These are phyloP conservation scores for Mycoemilia scoparia DNA, from an alignment of 192 early-diverging fungal genomes.

Conservation along the genomic window DNA sequence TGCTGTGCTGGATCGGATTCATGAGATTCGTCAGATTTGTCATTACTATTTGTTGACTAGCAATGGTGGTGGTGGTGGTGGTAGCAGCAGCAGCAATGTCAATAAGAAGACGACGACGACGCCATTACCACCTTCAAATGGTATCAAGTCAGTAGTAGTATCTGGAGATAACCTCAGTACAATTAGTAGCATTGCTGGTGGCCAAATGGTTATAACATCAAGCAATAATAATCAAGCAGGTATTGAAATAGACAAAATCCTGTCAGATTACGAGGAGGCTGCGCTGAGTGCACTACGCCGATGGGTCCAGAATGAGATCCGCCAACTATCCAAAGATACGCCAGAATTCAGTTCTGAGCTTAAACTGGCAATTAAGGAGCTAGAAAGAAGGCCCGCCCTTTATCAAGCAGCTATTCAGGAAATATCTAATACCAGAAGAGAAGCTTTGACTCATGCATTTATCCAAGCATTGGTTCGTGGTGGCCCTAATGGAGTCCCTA, in stretches of 20 bases:
- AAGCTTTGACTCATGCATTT: constrained; percentile 12
- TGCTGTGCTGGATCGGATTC: constrained; percentile 6
- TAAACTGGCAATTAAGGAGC: constrained; percentile 8
- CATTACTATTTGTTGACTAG: background rate
- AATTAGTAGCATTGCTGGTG: constrained; percentile 2
- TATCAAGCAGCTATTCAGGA: constrained; percentile 7
- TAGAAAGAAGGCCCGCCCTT: constrained; percentile 8
- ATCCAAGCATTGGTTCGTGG: constrained; percentile 8
- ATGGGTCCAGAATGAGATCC: constrained; percentile 12
- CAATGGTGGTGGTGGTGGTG: background rate
- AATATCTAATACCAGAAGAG: constrained; percentile 6
- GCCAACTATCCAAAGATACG: constrained; percentile 7
- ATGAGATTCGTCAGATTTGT: background rate
- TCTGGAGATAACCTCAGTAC: background rate
- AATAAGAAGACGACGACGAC: too few relatives aligned
- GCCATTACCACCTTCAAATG: too few relatives aligned
- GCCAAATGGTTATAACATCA: constrained; percentile 10
- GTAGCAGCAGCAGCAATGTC: too few relatives aligned
- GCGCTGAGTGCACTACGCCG: constrained; percentile 9
- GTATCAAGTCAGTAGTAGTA: background rate
- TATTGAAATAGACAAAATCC: constrained; percentile 6
- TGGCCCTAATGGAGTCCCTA: constrained; percentile 14
- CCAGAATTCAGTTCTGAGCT: constrained; percentile 8
- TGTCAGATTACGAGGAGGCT: constrained; percentile 8
- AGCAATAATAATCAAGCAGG: constrained; percentile 5